phyloP scores from a whole-genome alignment of 73 alveolate genomes.

The Tetrahymena thermophila region DNA sequence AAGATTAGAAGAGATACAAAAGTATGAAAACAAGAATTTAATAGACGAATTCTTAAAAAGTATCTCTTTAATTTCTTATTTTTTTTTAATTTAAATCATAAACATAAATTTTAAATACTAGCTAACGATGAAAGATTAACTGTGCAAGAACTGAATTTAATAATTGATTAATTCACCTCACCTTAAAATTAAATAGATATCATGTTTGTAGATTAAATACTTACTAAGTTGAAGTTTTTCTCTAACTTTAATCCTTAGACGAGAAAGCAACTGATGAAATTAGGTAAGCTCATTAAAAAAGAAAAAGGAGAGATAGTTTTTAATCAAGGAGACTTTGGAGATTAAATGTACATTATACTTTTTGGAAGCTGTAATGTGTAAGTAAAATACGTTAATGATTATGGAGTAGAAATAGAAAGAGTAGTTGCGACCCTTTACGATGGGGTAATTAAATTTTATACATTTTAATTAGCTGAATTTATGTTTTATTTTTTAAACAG shows the following conservation, averaged over 20 bases:
- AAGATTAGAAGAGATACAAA: background rate
- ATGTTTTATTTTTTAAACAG: background rate
- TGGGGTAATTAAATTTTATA: background rate
- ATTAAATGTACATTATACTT: background rate
- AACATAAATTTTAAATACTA: background rate
- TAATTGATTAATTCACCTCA: background rate
- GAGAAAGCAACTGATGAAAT: background rate
- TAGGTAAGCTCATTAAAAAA: background rate
- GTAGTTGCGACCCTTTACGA: background rate
- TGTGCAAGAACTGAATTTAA: background rate
- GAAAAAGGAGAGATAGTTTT: background rate
- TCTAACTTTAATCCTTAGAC: background rate
- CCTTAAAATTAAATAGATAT: background rate
- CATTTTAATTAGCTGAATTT: background rate
- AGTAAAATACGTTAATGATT: background rate
- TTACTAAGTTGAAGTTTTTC: background rate
- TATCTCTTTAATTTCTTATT: background rate
- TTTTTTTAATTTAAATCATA: too few relatives aligned
- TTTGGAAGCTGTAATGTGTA: background rate
- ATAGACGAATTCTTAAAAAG: background rate
- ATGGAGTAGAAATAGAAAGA: background rate
- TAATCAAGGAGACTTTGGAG: background rate
- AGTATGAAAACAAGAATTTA: background rate
- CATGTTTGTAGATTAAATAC: background rate
- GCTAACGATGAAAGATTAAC: background rate